A percentile compares a stretch with the other conserved stretches of the same genome.
Evolutionary conservation across 1,284 basidiomycete genomes (phyloP).

Genomic region (Nidula niveotomentosa): DNA sequence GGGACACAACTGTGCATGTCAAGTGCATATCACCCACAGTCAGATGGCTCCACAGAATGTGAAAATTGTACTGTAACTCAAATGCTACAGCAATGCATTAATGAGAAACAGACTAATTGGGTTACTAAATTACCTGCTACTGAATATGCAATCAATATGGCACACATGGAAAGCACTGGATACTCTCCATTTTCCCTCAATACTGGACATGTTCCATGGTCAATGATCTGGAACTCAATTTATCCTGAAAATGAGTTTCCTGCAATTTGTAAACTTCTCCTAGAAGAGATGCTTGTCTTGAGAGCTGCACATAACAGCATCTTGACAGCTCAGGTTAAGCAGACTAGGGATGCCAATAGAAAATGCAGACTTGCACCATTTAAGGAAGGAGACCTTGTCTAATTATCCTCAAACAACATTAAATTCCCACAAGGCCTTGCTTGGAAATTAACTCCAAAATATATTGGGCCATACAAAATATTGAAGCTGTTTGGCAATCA

Average conservation of each 20-base stretch:
- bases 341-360: slow-evolving; percentile 23
- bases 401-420: slow-evolving; percentile 28
- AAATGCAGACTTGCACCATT: slow-evolving; percentile 14
- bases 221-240: slow-evolving; percentile 24
- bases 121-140: slow-evolving; percentile 30
- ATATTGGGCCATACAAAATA: slow-evolving; percentile 2
- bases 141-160: slow-evolving; percentile 31
- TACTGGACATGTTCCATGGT: slow-evolving; percentile 15
- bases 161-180: slow-evolving; percentile 18
- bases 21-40: slow-evolving; percentile 44
- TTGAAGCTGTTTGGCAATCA: slow-evolving; percentile 7
- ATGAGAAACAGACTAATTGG: slow-evolving; percentile 34
- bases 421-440: slow-evolving; percentile 5
- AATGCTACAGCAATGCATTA: slow-evolving; percentile 33
- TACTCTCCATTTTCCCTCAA: slow-evolving; percentile 31
- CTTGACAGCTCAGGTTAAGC: slow-evolving; percentile 22
- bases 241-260: slow-evolving; percentile 15
- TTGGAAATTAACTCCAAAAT: slow-evolving; percentile 8
- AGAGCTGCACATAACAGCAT: slow-evolving; percentile 28
- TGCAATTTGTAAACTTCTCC: slow-evolving; percentile 18
- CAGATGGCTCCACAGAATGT: slow-evolving; percentile 37
- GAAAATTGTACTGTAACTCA: slow-evolving; percentile 36
- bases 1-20: slow-evolving; percentile 32
- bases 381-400: slow-evolving; percentile 21
- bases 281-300: too few species aligned